phyloP scores from a whole-genome alignment of 805 yeast genomes.

The Spathaspora sp. region DNA sequence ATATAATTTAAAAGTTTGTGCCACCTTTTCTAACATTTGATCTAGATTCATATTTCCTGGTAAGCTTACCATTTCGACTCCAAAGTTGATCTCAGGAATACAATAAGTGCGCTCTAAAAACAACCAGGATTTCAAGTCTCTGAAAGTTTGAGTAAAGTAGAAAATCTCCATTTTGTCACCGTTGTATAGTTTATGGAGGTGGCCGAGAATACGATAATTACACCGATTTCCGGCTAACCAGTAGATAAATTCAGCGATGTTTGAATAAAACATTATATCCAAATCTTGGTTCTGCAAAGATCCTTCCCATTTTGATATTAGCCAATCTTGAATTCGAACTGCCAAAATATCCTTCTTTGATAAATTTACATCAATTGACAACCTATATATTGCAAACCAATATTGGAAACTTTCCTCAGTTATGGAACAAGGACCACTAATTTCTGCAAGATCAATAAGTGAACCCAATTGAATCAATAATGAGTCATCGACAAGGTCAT shows the following conservation, averaged over 20 bases:
- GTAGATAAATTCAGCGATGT: constrained; percentile 26
- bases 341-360: constrained; percentile 20
- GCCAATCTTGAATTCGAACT: constrained; percentile 47
- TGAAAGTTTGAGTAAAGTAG: constrained; percentile 2
- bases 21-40: not conserved
- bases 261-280: constrained; percentile 13
- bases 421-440: constrained; percentile 56
- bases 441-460: constrained; percentile 49
- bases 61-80: not conserved
- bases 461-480: constrained; percentile 46
- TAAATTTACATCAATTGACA: constrained; percentile 23
- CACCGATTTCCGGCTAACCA: constrained; percentile 40
- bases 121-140: constrained; percentile 4
- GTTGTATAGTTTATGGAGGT: not conserved
- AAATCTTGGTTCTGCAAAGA: constrained; percentile 6
- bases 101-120: not conserved
- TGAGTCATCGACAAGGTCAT: constrained; percentile 31
- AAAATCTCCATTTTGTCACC: constrained; percentile 1
- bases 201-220: not conserved
- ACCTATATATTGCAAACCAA: constrained; percentile 46
- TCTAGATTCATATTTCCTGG: not conserved
- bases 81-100: not conserved
- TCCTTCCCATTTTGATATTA: constrained; percentile 41
- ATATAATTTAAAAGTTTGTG: constrained; percentile 1
- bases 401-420: constrained; percentile 47